Evolutionary conservation across 352 stramenopile genomes (phyloP).

Genomic region (Phytopythium mirpurense): DNA sequence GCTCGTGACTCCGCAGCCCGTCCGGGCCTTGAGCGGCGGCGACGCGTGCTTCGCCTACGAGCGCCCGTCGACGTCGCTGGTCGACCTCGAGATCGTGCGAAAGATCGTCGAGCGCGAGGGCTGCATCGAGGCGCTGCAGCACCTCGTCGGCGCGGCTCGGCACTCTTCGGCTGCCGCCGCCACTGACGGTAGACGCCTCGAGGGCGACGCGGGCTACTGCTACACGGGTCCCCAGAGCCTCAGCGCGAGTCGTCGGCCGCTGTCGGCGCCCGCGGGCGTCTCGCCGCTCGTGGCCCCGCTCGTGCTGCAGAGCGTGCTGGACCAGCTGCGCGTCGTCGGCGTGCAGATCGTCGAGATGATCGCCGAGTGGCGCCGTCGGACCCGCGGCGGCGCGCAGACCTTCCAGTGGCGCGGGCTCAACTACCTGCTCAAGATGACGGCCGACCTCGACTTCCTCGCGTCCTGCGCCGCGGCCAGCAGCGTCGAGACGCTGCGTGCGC

Average conservation of each 20-base stretch:
- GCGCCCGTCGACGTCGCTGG: conserved; percentile 2
- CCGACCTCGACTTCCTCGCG: conserved; percentile 55
- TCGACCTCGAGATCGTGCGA: conserved; percentile 58
- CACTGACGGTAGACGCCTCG: neutral
- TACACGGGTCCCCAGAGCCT: conserved; percentile 13
- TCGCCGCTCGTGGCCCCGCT: conserved; percentile 30
- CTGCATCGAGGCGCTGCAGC: conserved; percentile 66
- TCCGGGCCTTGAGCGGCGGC: neutral
- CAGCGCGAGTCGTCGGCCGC: neutral
- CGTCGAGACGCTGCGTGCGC: conserved; percentile 31
- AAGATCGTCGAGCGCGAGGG: conserved; percentile 80
- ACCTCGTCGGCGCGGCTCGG: conserved; percentile 42
- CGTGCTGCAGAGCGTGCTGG: conserved; percentile 57
- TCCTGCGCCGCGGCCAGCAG: conserved; percentile 12
- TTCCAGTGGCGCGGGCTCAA: conserved; percentile 76
- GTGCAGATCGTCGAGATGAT: conserved; percentile 72
- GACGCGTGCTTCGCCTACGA: conserved; percentile 5
- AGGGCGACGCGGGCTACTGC: conserved; percentile 14
- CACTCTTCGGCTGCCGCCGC: too few relatives aligned
- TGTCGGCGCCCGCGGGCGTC: neutral
- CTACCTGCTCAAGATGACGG: conserved; percentile 77
- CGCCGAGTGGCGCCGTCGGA: conserved; percentile 41
- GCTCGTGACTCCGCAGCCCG: conserved; percentile 1
- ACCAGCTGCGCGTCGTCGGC: conserved; percentile 55
- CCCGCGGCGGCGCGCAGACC: conserved; percentile 7